Evolutionary conservation across 768 basidiomycete genomes (phyloP).

Genomic region (Leucocoprinus sp.): DNA sequence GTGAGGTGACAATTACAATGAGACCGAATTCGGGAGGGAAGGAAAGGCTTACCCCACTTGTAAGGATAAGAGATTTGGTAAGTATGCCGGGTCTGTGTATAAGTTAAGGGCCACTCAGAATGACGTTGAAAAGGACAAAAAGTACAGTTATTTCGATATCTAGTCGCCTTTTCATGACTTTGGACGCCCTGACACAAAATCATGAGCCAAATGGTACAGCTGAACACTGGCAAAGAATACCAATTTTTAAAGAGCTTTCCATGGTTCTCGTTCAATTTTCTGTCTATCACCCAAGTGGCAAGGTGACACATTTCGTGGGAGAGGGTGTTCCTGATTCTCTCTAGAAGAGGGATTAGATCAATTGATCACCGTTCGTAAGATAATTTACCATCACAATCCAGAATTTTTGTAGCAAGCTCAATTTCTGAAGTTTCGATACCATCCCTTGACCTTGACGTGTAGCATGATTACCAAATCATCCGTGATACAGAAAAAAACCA

Average conservation of each 20-base stretch:
- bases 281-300: conserved; percentile 77
- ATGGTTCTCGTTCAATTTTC: conserved; percentile 62
- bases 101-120: not conserved
- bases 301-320: conserved; percentile 93
- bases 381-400: conserved; percentile 60
- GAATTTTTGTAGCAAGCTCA: conserved; percentile 74
- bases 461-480: not conserved
- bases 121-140: conserved; percentile 4
- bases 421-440: conserved; percentile 58
- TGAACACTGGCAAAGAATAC: conserved; percentile 28
- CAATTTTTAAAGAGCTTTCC: conserved; percentile 67
- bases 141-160: conserved; percentile 66
- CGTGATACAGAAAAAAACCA: conserved; percentile 5
- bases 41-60: conserved; percentile 54
- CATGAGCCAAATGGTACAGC: not conserved
- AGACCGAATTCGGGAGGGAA: conserved; percentile 5
- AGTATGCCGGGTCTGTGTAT: conserved; percentile 52
- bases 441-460: conserved; percentile 37
- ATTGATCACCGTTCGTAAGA: not conserved
- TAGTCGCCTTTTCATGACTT: conserved; percentile 58
- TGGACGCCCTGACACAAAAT: conserved; percentile 44
- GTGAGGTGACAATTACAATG: not conserved
- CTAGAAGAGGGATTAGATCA: conserved; percentile 26
- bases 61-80: conserved; percentile 72
- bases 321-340: conserved; percentile 73